Conservation (phyloP, 768 basidiomycete genomes). For the Lactifluus hygrophoroides region DNA sequence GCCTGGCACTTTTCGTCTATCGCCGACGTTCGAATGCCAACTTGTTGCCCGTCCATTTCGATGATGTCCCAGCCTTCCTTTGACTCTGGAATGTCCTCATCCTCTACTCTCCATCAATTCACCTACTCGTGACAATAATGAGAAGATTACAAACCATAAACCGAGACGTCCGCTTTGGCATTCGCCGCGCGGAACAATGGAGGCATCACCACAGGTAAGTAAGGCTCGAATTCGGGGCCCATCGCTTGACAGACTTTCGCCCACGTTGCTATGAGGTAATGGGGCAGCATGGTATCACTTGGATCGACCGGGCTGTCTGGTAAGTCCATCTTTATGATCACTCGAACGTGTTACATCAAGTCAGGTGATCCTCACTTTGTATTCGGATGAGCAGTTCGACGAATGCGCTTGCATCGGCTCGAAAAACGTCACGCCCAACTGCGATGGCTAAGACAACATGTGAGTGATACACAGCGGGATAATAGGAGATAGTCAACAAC, state of each 20-base stretch:
- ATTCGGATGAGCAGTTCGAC: constrained; percentile 67
- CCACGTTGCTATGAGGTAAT: constrained; percentile 83
- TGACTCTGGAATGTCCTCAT: constrained; percentile 47
- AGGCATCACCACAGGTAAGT: constrained; percentile 79
- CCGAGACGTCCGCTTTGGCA: constrained; percentile 70
- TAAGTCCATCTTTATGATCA: background rate
- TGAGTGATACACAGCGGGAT: background rate
- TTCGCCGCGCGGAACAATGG: constrained; percentile 64
- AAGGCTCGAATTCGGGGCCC: constrained; percentile 79
- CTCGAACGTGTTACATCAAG: background rate
- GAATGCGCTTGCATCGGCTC: constrained; percentile 62
- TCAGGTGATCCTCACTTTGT: constrained; percentile 46
- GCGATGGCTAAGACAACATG: constrained; percentile 54
- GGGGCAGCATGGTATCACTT: constrained; percentile 58
- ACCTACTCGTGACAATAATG: background rate
- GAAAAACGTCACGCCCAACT: constrained; percentile 73
- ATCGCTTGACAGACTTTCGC: constrained; percentile 83
- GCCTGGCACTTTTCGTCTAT: constrained; percentile 87
- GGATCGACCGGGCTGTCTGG: constrained; percentile 61
- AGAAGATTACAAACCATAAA: constrained; percentile 44
- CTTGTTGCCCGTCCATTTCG: constrained; percentile 63
- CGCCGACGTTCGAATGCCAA: constrained; percentile 70
- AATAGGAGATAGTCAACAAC: constrained; percentile 32
- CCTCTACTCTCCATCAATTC: constrained; percentile 29
- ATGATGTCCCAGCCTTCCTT: constrained; percentile 76